Evolutionary conservation across 225 moss, liverwort and hornwort genomes (phyloP).

Genomic region (Marchantia paleacea): DNA sequence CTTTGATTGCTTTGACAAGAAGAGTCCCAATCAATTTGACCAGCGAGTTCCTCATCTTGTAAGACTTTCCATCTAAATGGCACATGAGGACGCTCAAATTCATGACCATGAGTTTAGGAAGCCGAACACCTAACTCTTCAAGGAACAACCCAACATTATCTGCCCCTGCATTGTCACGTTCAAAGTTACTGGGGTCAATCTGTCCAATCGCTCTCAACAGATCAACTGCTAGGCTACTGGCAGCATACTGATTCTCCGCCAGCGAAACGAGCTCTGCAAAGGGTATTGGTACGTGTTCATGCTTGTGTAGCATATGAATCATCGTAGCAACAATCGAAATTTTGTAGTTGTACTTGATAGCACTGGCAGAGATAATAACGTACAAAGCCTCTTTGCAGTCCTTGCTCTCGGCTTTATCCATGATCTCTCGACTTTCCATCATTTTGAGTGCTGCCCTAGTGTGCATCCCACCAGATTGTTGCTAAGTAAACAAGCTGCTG

Average conservation of each 20-base stretch:
- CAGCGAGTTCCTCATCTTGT: constrained; percentile 87
- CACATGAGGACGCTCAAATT: constrained; percentile 80
- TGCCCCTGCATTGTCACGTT: constrained; percentile 73
- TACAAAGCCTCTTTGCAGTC: constrained; percentile 67
- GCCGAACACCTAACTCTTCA: constrained; percentile 67
- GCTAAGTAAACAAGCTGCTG: background rate
- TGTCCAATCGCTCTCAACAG: constrained; percentile 81
- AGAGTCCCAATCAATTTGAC: constrained; percentile 83
- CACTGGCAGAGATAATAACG: constrained; percentile 64
- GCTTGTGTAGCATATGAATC: constrained; percentile 79
- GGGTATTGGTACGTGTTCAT: constrained; percentile 69
- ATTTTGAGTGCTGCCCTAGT: constrained; percentile 73
- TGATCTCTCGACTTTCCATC: constrained; percentile 59
- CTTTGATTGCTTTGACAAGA: constrained; percentile 65
- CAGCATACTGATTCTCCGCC: constrained; percentile 66
- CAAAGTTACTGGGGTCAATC: constrained; percentile 65
- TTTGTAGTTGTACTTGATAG: constrained; percentile 68
- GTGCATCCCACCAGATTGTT: constrained; percentile 2
- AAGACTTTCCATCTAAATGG: constrained; percentile 83
- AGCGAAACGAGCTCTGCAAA: constrained; percentile 77
- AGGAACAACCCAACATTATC: constrained; percentile 81
- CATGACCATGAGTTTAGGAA: constrained; percentile 72
- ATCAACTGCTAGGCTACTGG: constrained; percentile 73
- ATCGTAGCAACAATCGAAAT: constrained; percentile 73
- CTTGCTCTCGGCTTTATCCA: constrained; percentile 72